Percentiles rank a stretch among this genome's conserved stretches.
These are phyloP conservation scores for Sarocladium strictum DNA, from an alignment of 2,329 filamentous ascomycete genomes.

Conservation along the genomic window DNA sequence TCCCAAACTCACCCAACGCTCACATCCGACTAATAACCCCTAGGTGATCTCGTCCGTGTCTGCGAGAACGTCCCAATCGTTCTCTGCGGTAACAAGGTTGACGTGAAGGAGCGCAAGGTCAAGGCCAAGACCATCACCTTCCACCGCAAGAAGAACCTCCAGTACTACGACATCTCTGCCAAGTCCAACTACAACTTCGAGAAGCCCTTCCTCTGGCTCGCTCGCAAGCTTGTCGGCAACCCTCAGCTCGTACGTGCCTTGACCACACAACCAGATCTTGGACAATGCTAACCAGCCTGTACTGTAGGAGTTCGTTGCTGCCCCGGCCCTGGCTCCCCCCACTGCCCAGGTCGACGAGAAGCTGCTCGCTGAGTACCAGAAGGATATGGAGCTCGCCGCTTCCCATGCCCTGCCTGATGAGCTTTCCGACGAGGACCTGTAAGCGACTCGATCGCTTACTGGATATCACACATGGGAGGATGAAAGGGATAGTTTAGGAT, in stretches of 20 bases:
- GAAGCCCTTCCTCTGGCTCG: slow-evolving; percentile 99
- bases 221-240: slow-evolving; percentile 97
- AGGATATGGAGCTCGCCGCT: slow-evolving; percentile 82
- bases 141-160: slow-evolving; percentile 99
- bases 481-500: slow-evolving; percentile 14
- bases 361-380: slow-evolving; percentile 73
- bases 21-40: slow-evolving; percentile 14
- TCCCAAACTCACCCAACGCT: not conserved
- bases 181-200: slow-evolving; percentile 99
- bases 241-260: slow-evolving; percentile 32
- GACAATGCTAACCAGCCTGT: slow-evolving; percentile 20
- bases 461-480: slow-evolving; percentile 7
- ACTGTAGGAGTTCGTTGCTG: slow-evolving; percentile 86
- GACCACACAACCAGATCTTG: not conserved
- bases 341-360: slow-evolving; percentile 83
- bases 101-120: slow-evolving; percentile 99
- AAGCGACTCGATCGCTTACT: slow-evolving; percentile 27
- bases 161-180: slow-evolving; percentile 99
- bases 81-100: slow-evolving; percentile 98
- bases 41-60: slow-evolving; percentile 96
- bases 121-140: slow-evolving; percentile 99
- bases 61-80: slow-evolving; percentile 99
- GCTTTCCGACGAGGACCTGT: slow-evolving; percentile 71
- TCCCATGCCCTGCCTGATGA: slow-evolving; percentile 87
- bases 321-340: slow-evolving; percentile 87